Base-by-base conservation (phyloP, 441 rosid species). In the Adansonia madagascariensis region DNA sequence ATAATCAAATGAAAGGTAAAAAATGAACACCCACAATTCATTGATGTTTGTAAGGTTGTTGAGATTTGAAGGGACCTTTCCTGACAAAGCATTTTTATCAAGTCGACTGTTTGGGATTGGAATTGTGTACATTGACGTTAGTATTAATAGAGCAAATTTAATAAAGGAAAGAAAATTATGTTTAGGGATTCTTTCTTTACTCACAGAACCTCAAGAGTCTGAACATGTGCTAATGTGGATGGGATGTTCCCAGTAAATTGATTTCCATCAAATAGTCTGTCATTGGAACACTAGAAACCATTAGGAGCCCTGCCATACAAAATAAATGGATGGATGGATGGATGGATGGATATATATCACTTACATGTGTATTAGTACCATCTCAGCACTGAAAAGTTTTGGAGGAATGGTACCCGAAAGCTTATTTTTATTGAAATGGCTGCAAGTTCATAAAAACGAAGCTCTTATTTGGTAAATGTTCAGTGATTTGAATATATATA, bases 181-280 rank as follows among this genome's bases (percentile, higher is more conserved):
- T 3, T 22, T 43, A 35, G 73, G 76, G 12, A 62, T 55, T 35
- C 64, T 85, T 41, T 61, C 35, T 61, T 82, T 80, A 96, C 99
- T 96, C 88, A 96, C 98, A 96, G 97, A 91, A 90, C 99, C 88
- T 96, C 98, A 73, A 96, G 94, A 24, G 96, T 88, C 87, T 81
- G 87, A 80, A 96, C 86, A 0, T 75, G 85, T 81, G 91, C 95
- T 79, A 96, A 39, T 2, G 96, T 81, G 72, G 89, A 77, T 1
- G 99, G 98, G 78, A 96, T 89, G 27, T 73, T 75, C 72, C 98
- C 99, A 61, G 79, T 85, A 52, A 96, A 85, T 74, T 82, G 87
- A 83, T 94, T 96, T 64, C 97, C 97, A 74, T 96, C 99, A 74
- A 96, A 94, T 60, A 96, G 79, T 77, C 99, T 94, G 82, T 75